Conservation (phyloP, 495 filamentous ascomycete genomes). For the Penicillium pulvis region DNA sequence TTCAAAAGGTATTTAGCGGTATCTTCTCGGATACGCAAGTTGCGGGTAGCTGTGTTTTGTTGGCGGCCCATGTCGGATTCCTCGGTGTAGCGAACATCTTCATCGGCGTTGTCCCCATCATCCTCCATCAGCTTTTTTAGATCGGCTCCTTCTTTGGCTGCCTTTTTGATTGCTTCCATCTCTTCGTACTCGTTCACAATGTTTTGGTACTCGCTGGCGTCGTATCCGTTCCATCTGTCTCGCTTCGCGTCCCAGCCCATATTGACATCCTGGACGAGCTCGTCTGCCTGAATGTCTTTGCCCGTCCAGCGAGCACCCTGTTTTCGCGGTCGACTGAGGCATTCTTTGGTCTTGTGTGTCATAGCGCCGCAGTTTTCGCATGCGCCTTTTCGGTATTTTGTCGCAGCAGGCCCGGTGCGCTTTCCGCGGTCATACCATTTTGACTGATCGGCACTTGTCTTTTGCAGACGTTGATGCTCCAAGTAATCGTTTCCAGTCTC, state of each 20-base stretch:
- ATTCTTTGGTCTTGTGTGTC: conserved; percentile 94
- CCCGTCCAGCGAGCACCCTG: conserved; percentile 92
- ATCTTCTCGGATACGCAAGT: conserved; percentile 91
- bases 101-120: conserved; percentile 56
- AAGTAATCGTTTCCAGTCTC: conserved; percentile 86
- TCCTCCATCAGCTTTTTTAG: conserved; percentile 52
- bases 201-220: conserved; percentile 78
- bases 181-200: conserved; percentile 89
- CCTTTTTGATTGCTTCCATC: conserved; percentile 76
- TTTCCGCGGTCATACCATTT: conserved; percentile 91
- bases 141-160: conserved; percentile 46
- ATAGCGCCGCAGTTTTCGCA: conserved; percentile 98
- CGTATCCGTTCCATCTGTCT: conserved; percentile 97
- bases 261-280: conserved; percentile 79
- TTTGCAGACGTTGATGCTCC: conserved; percentile 92
- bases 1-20: conserved; percentile 98
- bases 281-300: conserved; percentile 89
- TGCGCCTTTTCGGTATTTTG: conserved; percentile 95
- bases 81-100: conserved; percentile 84
- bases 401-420: conserved; percentile 78
- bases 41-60: conserved; percentile 85
- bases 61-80: conserved; percentile 96
- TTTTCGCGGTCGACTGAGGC: conserved; percentile 84
- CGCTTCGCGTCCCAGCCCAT: conserved; percentile 98
- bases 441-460: conserved; percentile 60